Conservation (phyloP, 495 filamentous ascomycete genomes). For the Aspergillus affinis region DNA sequence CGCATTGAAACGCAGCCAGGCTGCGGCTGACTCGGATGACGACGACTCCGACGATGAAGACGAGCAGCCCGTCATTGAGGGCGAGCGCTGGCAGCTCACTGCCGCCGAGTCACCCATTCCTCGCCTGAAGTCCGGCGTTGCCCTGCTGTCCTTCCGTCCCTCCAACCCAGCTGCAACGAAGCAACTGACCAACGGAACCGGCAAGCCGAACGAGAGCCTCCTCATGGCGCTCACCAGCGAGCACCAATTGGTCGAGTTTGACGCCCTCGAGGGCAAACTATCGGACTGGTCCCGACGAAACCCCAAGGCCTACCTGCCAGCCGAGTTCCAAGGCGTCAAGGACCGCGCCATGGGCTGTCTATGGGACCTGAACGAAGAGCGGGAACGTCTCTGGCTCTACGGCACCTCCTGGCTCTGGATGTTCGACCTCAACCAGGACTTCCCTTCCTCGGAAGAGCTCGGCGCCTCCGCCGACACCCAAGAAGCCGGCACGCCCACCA, state of each 20-base stretch:
- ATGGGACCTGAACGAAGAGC: conserved; percentile 67
- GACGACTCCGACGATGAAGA: conserved; percentile 54
- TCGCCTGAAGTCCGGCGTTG: conserved; percentile 66
- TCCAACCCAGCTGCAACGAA: conserved; percentile 26
- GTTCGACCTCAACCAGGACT: conserved; percentile 78
- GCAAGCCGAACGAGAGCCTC: conserved; percentile 48
- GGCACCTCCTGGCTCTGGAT: conserved; percentile 86
- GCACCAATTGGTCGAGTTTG: conserved; percentile 74
- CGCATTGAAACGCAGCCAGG: conserved; percentile 29
- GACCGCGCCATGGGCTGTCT: conserved; percentile 80
- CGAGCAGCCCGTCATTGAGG: conserved; percentile 39
- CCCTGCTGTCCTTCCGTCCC: conserved; percentile 74
- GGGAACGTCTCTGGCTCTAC: conserved; percentile 79
- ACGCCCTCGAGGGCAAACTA: conserved; percentile 69
- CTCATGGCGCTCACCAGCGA: conserved; percentile 74
- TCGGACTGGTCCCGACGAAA: conserved; percentile 86
- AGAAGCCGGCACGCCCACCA: conserved; percentile 22
- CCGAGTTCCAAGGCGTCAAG: conserved; percentile 64
- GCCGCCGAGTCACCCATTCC: conserved; percentile 71
- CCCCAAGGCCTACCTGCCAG: conserved; percentile 69
- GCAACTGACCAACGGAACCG: conserved; percentile 40
- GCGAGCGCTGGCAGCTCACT: conserved; percentile 65
- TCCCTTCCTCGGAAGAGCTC: conserved; percentile 46
- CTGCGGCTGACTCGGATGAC: conserved; percentile 43
- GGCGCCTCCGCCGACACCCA: conserved; percentile 22